These are phyloP conservation scores for Candida sp. DNA, from an alignment of 1,139 yeast species.

Conservation along the genomic window DNA sequence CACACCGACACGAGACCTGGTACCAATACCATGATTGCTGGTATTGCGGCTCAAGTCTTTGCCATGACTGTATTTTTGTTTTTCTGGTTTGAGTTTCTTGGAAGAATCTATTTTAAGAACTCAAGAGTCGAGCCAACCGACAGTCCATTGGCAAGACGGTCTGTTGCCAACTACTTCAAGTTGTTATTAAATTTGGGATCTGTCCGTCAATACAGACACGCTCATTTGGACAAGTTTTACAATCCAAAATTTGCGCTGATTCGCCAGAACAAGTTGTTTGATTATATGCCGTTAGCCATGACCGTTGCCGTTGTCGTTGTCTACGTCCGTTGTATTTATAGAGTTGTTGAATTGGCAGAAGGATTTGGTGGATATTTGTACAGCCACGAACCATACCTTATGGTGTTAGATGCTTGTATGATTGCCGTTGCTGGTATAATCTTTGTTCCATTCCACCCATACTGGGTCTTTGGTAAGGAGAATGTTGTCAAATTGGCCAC, in stretches of 20 bases:
- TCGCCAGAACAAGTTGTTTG: slow-evolving; percentile 44
- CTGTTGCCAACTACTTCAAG: slow-evolving; percentile 30
- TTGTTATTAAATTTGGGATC: slow-evolving; percentile 31
- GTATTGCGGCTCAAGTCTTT: slow-evolving; percentile 77
- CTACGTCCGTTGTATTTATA: slow-evolving; percentile 76
- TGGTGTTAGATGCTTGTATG: slow-evolving; percentile 82
- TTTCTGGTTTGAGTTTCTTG: slow-evolving; percentile 60
- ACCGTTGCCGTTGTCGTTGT: slow-evolving; percentile 60
- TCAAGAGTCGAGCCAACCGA: slow-evolving; percentile 18
- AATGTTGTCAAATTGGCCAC: slow-evolving; percentile 39
- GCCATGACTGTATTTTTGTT: slow-evolving; percentile 69
- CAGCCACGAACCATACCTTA: slow-evolving; percentile 70
- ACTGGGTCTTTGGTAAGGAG: slow-evolving; percentile 52
- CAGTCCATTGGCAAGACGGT: slow-evolving; percentile 26
- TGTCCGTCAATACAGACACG: slow-evolving; percentile 23
- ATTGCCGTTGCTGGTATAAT: slow-evolving; percentile 49
- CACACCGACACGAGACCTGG: slow-evolving; percentile 53
- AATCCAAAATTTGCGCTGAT: slow-evolving; percentile 45
- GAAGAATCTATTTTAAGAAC: slow-evolving; percentile 44
- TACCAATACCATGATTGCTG: slow-evolving; percentile 80
- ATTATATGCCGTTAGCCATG: slow-evolving; percentile 54
- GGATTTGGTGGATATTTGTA: slow-evolving; percentile 82
- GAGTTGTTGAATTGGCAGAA: slow-evolving; percentile 78
- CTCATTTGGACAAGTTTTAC: slow-evolving; percentile 34
- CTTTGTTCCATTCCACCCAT: slow-evolving; percentile 68